Evolutionary conservation across 805 yeast species (phyloP), one percentile per base, ranked within the genome.

Genomic region (Candida broadrunensis): DNA sequence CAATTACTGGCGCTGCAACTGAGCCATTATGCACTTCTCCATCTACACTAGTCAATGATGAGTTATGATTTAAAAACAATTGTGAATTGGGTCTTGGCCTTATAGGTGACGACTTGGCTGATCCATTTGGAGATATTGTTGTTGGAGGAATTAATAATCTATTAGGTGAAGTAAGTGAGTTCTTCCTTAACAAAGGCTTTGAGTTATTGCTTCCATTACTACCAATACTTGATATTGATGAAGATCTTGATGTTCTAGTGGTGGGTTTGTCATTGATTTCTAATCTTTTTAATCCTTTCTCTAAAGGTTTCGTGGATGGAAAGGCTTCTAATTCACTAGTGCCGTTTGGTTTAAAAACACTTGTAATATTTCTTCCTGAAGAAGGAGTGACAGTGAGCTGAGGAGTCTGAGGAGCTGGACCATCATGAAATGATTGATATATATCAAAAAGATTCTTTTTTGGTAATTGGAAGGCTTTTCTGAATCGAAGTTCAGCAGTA

Each of bases 401-500:
- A 7, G 40, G 20, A 13, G 15, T 26, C 20, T 30, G 23, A 4
- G 40, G 20, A 5, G 27, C 18, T 15, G 11, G 26, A 17, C 11
- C 20, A 13, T 34, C 42, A 15, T 38, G 35, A 21, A 37, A 24
- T 8, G 38, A 32, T 16, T 36, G 44, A 38, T 41, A 46, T 17
- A 50, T 36, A 11, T 40, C 38, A 3, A 49, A 31, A 26, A 65
- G 51, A 35, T 49, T 41, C 16, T 51, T 50, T 31, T 43, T 49
- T 4, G 67, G 69, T 19, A 69, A 48, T 17, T 46, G 47, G 44
- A 65, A 61, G 4, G 57, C 44, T 51, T 64, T 60, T 55, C 78
- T 54, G 52, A 74, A 60, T 48, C 70, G 50, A 46, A 71, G 35
- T 37, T 73, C 78, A 26, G 69, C 62, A 8, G 58, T 45, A 1